Evolutionary conservation across 2,329 filamentous ascomycete species (phyloP).

Genomic region (Fusarium guadeloupense): DNA sequence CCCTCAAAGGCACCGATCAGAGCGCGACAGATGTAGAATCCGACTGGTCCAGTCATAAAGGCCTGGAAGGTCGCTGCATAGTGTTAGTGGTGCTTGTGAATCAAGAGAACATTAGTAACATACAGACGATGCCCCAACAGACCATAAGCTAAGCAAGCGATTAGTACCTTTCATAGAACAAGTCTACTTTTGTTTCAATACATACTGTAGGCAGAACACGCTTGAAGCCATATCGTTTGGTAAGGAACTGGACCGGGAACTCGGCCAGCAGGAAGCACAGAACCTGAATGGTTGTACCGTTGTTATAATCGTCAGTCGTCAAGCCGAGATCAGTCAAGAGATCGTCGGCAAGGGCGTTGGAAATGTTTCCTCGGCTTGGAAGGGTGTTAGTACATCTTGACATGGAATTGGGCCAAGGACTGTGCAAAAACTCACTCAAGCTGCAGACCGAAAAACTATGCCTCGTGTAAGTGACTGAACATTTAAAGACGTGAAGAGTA

Average conservation of each 20-base stretch:
- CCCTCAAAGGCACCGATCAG: conserved; percentile 64
- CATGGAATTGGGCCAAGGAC: too few relatives aligned
- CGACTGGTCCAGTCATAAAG: conserved; percentile 57
- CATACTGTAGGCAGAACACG: conserved; percentile 58
- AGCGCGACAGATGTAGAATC: conserved; percentile 61
- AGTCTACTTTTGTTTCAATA: too few relatives aligned
- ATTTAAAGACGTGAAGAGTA: not conserved
- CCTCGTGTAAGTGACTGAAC: conserved; percentile 25
- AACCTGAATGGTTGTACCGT: conserved; percentile 66
- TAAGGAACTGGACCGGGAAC: conserved; percentile 66
- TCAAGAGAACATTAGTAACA: conserved; percentile 25
- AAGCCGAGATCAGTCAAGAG: conserved; percentile 63
- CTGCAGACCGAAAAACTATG: conserved; percentile 68
- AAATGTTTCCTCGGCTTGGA: conserved; percentile 70
- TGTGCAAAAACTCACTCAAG: too few relatives aligned
- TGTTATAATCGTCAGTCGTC: conserved; percentile 64
- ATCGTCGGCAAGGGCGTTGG: conserved; percentile 69
- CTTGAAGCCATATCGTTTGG: conserved; percentile 67
- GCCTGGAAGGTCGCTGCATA: conserved; percentile 55
- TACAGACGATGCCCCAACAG: conserved; percentile 56
- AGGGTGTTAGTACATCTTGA: too few relatives aligned
- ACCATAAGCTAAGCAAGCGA: conserved; percentile 53
- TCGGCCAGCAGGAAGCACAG: conserved; percentile 64
- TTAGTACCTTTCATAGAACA: not conserved
- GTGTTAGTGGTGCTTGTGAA: conserved; percentile 50